Conservation (phyloP, 140 eudicot genomes). For the Bidens hawaiensis region DNA sequence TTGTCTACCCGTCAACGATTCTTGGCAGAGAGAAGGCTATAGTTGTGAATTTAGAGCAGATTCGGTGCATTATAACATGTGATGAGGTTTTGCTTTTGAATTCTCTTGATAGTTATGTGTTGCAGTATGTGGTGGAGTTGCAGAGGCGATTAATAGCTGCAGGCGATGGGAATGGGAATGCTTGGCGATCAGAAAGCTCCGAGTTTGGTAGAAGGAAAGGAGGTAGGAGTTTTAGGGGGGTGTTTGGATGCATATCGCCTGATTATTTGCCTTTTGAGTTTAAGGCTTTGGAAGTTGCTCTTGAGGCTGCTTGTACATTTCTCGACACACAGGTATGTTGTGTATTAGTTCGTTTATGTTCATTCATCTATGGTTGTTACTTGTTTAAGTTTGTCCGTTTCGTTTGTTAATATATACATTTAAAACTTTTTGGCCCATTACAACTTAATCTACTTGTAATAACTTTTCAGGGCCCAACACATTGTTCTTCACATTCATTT, state of each 20-base stretch:
- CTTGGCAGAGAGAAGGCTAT: conserved; percentile 98
- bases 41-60: conserved; percentile 95
- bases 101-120: conserved; percentile 78
- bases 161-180: conserved; percentile 51
- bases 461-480: no score
- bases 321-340: conserved; percentile 83
- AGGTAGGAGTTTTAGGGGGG: conserved; percentile 46
- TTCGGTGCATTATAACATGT: conserved; percentile 89
- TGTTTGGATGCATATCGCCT: conserved; percentile 62
- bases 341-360: no score
- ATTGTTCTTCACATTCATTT: no score
- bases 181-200: conserved; percentile 70
- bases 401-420: no score
- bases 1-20: conserved; percentile 90
- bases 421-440: no score
- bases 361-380: no score
- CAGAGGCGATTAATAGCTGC: conserved; percentile 63
- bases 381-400: no score
- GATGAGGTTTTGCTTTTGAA: conserved; percentile 90
- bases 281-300: conserved; percentile 94
- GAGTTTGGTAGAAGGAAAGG: conserved; percentile 49
- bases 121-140: conserved; percentile 84
- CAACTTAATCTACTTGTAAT: no score
- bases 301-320: conserved; percentile 91
- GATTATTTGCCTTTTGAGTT: conserved; percentile 94